Evolutionary conservation across 1,284 basidiomycete species (phyloP).

Genomic region (Leccinum fallax): DNA sequence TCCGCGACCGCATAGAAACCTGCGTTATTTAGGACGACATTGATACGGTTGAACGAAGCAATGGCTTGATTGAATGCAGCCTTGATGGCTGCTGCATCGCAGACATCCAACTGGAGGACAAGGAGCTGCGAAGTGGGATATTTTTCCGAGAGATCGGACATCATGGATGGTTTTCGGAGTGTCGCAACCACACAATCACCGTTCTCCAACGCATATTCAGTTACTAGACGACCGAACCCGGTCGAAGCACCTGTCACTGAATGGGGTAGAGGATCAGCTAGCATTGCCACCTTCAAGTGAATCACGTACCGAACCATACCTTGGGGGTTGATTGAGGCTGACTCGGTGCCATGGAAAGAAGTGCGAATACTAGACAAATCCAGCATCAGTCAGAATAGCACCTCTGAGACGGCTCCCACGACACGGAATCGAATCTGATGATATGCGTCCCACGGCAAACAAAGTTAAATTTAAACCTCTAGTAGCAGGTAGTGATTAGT

Average conservation of each 20-base stretch:
- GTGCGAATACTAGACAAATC: neutral
- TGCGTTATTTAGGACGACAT: constrained; percentile 42
- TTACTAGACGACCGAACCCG: constrained; percentile 32
- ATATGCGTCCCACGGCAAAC: too few species aligned
- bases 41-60: constrained; percentile 30
- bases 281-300: neutral
- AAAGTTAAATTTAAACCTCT: too few species aligned
- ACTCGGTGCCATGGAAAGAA: constrained; percentile 6
- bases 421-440: neutral
- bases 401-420: neutral
- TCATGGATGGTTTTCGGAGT: constrained; percentile 29
- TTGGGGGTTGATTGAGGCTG: constrained; percentile 12
- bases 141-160: constrained; percentile 26
- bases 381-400: neutral
- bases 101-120: constrained; percentile 33
- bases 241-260: constrained; percentile 37
- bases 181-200: constrained; percentile 38
- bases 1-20: constrained; percentile 31
- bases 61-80: constrained; percentile 30
- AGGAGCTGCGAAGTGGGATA: constrained; percentile 29
- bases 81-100: constrained; percentile 19
- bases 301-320: constrained; percentile 31
- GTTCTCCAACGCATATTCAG: constrained; percentile 28
- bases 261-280: neutral
- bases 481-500: too few species aligned